Base-by-base conservation (phyloP, 495 filamentous ascomycete species). In the Aspergillus carlsbadensis region DNA sequence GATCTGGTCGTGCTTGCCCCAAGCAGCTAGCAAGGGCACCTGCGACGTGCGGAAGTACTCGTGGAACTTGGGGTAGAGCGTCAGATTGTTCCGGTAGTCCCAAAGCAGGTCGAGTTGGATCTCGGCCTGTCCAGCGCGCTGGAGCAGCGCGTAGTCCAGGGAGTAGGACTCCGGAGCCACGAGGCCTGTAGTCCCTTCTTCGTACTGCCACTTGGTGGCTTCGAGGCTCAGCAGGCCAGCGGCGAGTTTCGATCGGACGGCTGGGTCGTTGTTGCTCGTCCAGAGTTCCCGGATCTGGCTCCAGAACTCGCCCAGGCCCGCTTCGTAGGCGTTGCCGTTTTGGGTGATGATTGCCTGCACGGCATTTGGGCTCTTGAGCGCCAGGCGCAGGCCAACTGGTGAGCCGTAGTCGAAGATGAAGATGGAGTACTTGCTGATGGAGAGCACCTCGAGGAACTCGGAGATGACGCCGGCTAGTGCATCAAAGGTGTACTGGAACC, bases 361-460 rank as follows among this genome's bases (percentile, higher is more conserved):
- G 11, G 70, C 65, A 5, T 76, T 57, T 0, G 79, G 77, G 5
- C 76, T 69, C 18, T 73, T 47, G 8, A 85, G 70, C 0, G 84
- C 82, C 10, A 86, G 66, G 6, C 81, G 73, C 10, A 85, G 65
- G 5, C 75, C 84, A 13, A 71, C 72, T 0, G 85, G 83, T 0
- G 84, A 82, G 31, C 85, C 84, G 66, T 87, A 87, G 70, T 88
- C 84, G 63, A 87, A 87, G 56, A 87, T 77, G 65, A 85, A 88
- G 20, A 87, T 60, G n/a, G 75, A 69, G 66, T 78, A 86, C 33
- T 71, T 77, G 7, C 47, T 60, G 40, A 85, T 70, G 8, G 66
- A 59, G 13, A 83, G 68, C 17, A 66, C 60, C 18, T 75, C 70
- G 18, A 83, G 63, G 53, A 84, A 82, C 7, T 69, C 72, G 5